phyloP scores from a whole-genome alignment of 768 basidiomycete genomes.

The Suillus spraguei region DNA sequence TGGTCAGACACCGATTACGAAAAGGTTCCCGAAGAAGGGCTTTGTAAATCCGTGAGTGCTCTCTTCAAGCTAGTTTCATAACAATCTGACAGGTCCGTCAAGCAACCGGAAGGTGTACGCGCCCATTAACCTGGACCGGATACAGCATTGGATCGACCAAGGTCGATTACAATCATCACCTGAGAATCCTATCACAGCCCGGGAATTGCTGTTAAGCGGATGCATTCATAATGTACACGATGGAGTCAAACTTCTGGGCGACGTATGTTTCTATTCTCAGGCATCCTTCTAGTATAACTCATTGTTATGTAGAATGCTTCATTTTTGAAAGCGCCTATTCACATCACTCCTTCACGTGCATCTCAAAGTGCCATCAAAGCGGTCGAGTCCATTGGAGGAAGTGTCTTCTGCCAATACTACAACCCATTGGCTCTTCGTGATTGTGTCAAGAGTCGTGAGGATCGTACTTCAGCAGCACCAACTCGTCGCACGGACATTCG shows the following conservation, averaged over 20 bases:
- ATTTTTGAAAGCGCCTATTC: slow-evolving; percentile 68
- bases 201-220: slow-evolving; percentile 80
- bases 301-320: slow-evolving; percentile 55
- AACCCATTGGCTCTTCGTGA: slow-evolving; percentile 84
- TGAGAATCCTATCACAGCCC: slow-evolving; percentile 85
- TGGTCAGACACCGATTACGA: slow-evolving; percentile 93
- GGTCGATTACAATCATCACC: slow-evolving; percentile 79
- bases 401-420: slow-evolving; percentile 89
- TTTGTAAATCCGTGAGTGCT: slow-evolving; percentile 86
- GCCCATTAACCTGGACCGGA: slow-evolving; percentile 82
- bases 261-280: slow-evolving; percentile 48
- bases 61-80: slow-evolving; percentile 9
- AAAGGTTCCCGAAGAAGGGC: slow-evolving; percentile 90
- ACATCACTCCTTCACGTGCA: slow-evolving; percentile 82
- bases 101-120: slow-evolving; percentile 80
- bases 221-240: slow-evolving; percentile 88
- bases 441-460: slow-evolving; percentile 69
- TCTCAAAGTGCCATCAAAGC: slow-evolving; percentile 85
- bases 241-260: slow-evolving; percentile 89
- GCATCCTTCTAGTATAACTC: background rate
- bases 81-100: slow-evolving; percentile 10
- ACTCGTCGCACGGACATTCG: slow-evolving; percentile 86
- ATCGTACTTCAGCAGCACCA: slow-evolving; percentile 75
- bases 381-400: slow-evolving; percentile 80
- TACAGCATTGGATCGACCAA: slow-evolving; percentile 90